phyloP scores from a whole-genome alignment of 805 yeast genomes.

The Ogataea naganishii region DNA sequence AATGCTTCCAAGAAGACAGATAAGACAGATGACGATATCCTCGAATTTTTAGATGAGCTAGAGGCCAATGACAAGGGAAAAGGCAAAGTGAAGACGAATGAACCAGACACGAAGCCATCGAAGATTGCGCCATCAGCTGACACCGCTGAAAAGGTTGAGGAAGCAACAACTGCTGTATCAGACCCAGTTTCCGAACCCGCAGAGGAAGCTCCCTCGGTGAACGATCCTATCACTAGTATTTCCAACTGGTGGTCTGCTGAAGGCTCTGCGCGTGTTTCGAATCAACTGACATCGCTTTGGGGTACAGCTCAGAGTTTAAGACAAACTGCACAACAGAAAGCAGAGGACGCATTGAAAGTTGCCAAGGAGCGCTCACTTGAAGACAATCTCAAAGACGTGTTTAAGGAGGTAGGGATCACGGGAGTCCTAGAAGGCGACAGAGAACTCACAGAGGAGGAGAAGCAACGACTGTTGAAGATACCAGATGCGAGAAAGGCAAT shows the following conservation, averaged over 20 bases:
- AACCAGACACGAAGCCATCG: neutral
- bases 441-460: constrained; percentile 24
- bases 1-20: constrained; percentile 17
- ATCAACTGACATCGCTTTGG: constrained; percentile 59
- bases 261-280: constrained; percentile 57
- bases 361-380: constrained; percentile 32
- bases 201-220: constrained; percentile 8
- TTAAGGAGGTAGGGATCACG: constrained; percentile 32
- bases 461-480: constrained; percentile 15
- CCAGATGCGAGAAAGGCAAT: constrained; percentile 25
- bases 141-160: constrained; percentile 2
- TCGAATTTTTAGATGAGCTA: constrained; percentile 58
- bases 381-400: constrained; percentile 26
- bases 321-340: constrained; percentile 35
- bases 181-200: constrained; percentile 1
- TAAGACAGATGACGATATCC: constrained; percentile 40
- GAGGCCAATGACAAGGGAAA: constrained; percentile 48
- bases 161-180: neutral
- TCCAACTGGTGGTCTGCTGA: constrained; percentile 70
- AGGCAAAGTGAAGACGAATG: constrained; percentile 7
- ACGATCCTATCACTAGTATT: constrained; percentile 58
- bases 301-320: constrained; percentile 40
- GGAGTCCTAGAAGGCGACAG: constrained; percentile 25
- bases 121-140: neutral
- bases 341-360: constrained; percentile 41